Evolutionary conservation across 768 basidiomycete species (phyloP), one percentile per base, ranked within the genome.

Genomic region (Termitomyces sp.): DNA sequence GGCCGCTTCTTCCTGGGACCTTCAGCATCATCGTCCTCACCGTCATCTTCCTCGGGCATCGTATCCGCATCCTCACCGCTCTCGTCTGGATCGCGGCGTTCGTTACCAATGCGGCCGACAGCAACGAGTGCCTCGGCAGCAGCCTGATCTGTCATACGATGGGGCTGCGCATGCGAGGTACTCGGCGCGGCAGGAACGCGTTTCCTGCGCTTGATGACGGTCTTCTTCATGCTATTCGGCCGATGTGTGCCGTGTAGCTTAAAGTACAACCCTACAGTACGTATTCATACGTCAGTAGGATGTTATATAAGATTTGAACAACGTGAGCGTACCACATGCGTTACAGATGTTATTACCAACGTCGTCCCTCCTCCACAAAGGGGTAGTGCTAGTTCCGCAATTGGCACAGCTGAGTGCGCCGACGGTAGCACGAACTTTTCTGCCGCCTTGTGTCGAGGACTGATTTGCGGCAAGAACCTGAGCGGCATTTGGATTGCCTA

Each of bases 151-250:
- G 86, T 81, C 76, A 91, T 74, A 48, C 75, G 71, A 16, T 68
- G 60, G 31, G 66, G 57, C 13, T 57, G 33, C 5, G 54, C 35
- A 25, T 57, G 54, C 11, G 57, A 44, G n/a, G 59, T 33, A 9
- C 74, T 80, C 18, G 89, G 84, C 39, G 95, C 93, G 48, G 96
- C 95, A 33, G 97, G 94, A 39, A 99, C 95, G 61, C 97, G 88
- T 73, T 98, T 98, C 60, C 97, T 80, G 32, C 97, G 84, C 75
- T 99, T 99, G 81, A 99, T 99, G 62, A 97, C 93, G 4, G 92
- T 90, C 78, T 98, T 98, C 74, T 97, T 98, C 94, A 99, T 96
- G 58, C 94, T 92, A 60, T 94, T 95, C 36, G 97, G 97, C 35
- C 97, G 85, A 64, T 98, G 94, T 2, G 91, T 92, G 45, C 94